Conservation (phyloP, 2,329 filamentous ascomycete species). For the Nannizziopsis arthrosporioides region DNA sequence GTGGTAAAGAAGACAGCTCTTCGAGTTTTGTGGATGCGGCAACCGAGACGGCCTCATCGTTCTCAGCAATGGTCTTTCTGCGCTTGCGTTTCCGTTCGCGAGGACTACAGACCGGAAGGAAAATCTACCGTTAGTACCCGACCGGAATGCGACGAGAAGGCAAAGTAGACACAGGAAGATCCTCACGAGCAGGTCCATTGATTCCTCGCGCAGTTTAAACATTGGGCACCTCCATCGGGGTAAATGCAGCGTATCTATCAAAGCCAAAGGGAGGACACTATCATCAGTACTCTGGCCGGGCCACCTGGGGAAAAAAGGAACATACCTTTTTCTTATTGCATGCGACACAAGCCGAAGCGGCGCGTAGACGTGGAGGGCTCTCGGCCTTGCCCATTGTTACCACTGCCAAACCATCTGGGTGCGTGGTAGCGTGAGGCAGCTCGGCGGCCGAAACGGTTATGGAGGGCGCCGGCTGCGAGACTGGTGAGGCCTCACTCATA, state of each 20-base stretch:
- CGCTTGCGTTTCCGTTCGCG: constrained; percentile 18
- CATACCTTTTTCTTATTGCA: constrained; percentile 24
- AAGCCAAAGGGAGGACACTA: background rate
- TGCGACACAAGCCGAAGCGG: constrained; percentile 22
- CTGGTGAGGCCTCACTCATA: constrained; percentile 12
- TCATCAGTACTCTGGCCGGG: background rate
- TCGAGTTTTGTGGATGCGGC: constrained; percentile 4
- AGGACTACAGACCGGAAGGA: constrained; percentile 11
- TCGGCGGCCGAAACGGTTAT: constrained; percentile 5
- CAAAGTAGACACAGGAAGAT: background rate
- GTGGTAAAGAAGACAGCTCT: constrained; percentile 11
- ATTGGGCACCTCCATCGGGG: constrained; percentile 17
- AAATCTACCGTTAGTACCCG: background rate
- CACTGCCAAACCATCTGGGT: too few species aligned
- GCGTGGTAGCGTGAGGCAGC: constrained; percentile 1
- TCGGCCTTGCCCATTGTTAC: constrained; percentile 9
- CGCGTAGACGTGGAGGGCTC: constrained; percentile 21
- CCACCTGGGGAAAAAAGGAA: background rate
- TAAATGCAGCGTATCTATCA: constrained; percentile 23
- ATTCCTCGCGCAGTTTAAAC: constrained; percentile 20
- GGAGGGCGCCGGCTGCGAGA: constrained; percentile 9
- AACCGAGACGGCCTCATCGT: constrained; percentile 5
- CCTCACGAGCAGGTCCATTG: constrained; percentile 23
- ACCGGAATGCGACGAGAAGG: background rate
- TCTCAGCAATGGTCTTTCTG: constrained; percentile 11